Percentiles rank a stretch among this genome's conserved stretches.
Conservation (phyloP, 805 yeast species). For the Metschnikowia matae region DNA sequence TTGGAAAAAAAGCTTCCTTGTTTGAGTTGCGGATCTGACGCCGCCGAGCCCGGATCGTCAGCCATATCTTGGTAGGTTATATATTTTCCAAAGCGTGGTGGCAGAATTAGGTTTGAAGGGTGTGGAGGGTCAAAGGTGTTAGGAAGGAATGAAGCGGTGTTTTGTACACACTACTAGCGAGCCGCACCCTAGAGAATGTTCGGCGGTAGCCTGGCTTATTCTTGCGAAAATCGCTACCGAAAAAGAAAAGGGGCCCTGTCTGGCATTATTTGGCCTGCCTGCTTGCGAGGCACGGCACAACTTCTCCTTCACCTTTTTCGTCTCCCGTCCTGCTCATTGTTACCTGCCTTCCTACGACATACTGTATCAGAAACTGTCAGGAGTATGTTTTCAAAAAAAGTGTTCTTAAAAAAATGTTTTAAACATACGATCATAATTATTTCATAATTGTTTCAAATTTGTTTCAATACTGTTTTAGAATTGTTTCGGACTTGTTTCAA, state of each 20-base stretch:
- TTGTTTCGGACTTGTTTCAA: no score
- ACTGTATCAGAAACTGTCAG: no score
- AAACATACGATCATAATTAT: no score
- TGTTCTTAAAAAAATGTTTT: no score
- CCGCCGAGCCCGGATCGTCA: constrained; percentile 5
- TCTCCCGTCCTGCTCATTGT: no score
- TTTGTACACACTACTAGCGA: constrained; percentile 2
- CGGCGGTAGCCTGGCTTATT: background rate
- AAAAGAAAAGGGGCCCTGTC: background rate
- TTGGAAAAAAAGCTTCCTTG: constrained; percentile 21
- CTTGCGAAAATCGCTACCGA: background rate
- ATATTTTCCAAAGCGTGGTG: no score
- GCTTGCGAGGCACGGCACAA: background rate
- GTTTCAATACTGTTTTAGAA: no score
- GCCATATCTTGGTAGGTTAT: constrained; percentile 3
- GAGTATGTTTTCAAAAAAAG: no score
- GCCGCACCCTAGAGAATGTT: constrained; percentile 2
- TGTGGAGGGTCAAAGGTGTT: background rate
- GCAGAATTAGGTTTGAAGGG: background rate
- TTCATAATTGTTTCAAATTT: no score
- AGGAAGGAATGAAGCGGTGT: background rate
- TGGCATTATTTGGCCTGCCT: background rate
- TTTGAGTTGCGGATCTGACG: background rate
- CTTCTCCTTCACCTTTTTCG: no score
- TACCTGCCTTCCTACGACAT: no score